Conservation (phyloP, 768 basidiomycete species). For the Mycena indigotica region DNA sequence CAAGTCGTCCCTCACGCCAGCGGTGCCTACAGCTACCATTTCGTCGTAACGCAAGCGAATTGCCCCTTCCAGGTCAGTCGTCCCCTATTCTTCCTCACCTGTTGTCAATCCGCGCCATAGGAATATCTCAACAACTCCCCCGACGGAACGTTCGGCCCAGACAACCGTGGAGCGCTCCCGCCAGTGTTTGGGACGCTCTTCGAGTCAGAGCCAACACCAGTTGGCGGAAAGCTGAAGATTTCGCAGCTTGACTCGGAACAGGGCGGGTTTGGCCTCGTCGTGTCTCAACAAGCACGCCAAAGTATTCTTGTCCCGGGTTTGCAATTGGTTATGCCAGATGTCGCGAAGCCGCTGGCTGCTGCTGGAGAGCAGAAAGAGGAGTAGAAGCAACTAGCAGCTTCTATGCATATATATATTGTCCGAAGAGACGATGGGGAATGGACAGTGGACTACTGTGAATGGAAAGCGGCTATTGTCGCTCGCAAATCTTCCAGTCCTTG, state of each 20-base stretch:
- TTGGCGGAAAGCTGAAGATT: constrained; percentile 18
- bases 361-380: constrained; percentile 3
- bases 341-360: constrained; percentile 7
- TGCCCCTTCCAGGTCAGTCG: constrained; percentile 25
- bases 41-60: constrained; percentile 43
- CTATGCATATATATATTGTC: too few species aligned
- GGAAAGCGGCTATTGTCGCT: not conserved
- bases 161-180: constrained; percentile 28
- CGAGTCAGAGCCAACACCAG: constrained; percentile 20
- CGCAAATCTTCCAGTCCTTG: not conserved
- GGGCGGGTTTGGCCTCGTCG: constrained; percentile 22
- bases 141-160: constrained; percentile 36
- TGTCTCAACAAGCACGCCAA: constrained; percentile 19
- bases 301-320: constrained; percentile 12
- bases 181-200: constrained; percentile 35
- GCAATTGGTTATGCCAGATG: constrained; percentile 6
- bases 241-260: constrained; percentile 14
- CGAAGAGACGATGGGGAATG: too few species aligned
- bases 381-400: not conserved
- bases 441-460: not conserved
- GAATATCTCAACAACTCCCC: constrained; percentile 40
- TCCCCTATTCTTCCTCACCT: not conserved
- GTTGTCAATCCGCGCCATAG: not conserved
- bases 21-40: constrained; percentile 50
- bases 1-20: constrained; percentile 51